phyloP scores from a whole-genome alignment of 768 basidiomycete genomes.

The Fomitopsis serialis region DNA sequence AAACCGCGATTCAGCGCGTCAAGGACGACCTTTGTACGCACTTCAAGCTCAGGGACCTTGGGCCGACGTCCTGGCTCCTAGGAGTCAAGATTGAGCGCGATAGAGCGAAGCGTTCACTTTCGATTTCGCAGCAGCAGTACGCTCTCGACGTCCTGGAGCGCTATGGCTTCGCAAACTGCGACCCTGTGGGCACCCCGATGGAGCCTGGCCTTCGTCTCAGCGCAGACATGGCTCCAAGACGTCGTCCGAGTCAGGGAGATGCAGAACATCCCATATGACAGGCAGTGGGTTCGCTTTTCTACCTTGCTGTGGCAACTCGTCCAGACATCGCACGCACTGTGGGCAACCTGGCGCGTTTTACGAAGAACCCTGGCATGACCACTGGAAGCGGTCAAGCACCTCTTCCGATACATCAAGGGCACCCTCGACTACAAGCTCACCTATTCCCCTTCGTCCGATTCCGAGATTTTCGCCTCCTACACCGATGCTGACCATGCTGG shows the following conservation, averaged over 20 bases:
- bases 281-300: constrained; percentile 23
- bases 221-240: constrained; percentile 3
- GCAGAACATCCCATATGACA: constrained; percentile 12
- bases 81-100: constrained; percentile 10
- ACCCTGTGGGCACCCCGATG: constrained; percentile 18
- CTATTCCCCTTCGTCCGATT: constrained; percentile 7
- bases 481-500: constrained; percentile 26
- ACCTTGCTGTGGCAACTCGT: constrained; percentile 24
- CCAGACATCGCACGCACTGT: constrained; percentile 29
- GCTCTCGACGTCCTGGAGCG: constrained; percentile 13
- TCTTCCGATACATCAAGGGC: constrained; percentile 33
- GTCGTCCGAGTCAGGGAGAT: background rate
- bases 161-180: constrained; percentile 19
- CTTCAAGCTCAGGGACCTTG: constrained; percentile 3
- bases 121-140: constrained; percentile 19
- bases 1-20: constrained; percentile 4
- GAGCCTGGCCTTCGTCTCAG: constrained; percentile 7
- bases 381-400: constrained; percentile 34
- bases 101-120: constrained; percentile 4
- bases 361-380: constrained; percentile 20
- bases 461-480: constrained; percentile 14
- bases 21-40: background rate
- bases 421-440: constrained; percentile 21
- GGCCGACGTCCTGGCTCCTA: background rate
- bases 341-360: constrained; percentile 21